A percentile compares a stretch with the other conserved stretches of the same genome.
phyloP scores from a whole-genome alignment of 768 basidiomycete genomes.

The Pisolithus microcarpus region DNA sequence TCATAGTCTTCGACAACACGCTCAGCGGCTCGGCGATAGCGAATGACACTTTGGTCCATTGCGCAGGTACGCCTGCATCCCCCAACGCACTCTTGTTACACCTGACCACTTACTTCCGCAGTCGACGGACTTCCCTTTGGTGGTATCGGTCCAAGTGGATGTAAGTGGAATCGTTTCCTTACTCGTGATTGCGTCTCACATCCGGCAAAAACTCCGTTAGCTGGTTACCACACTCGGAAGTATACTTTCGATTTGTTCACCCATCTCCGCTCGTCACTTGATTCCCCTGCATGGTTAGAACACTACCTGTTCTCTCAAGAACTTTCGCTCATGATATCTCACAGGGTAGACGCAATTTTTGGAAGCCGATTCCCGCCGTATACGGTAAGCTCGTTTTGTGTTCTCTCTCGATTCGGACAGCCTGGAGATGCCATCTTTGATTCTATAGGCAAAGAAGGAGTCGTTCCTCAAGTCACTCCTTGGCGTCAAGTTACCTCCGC shows the following conservation, averaged over 20 bases:
- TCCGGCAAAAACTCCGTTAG: slow-evolving; percentile 27
- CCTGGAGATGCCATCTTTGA: neutral
- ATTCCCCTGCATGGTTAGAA: slow-evolving; percentile 32
- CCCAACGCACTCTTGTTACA: neutral
- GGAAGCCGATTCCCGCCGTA: slow-evolving; percentile 27
- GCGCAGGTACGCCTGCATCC: slow-evolving; percentile 35
- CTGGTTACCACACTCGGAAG: slow-evolving; percentile 66
- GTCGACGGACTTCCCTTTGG: slow-evolving; percentile 67
- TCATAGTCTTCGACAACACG: slow-evolving; percentile 59
- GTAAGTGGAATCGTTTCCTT: slow-evolving; percentile 34
- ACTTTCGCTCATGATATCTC: slow-evolving; percentile 1
- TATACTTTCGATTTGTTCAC: slow-evolving; percentile 74
- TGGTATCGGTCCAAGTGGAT: slow-evolving; percentile 65
- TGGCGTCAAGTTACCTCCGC: slow-evolving; percentile 16
- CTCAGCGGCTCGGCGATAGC: slow-evolving; percentile 62
- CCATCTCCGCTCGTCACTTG: slow-evolving; percentile 53
- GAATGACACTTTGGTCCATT: slow-evolving; percentile 66
- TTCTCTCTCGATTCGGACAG: neutral
- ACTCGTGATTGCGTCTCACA: neutral
- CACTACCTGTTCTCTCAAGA: neutral
- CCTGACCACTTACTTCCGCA: slow-evolving; percentile 11
- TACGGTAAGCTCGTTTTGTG: slow-evolving; percentile 8
- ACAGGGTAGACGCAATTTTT: slow-evolving; percentile 19
- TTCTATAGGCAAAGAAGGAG: slow-evolving; percentile 20
- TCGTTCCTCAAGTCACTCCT: slow-evolving; percentile 11